Conservation (phyloP, 2,329 filamentous ascomycete genomes). For the Tolypocladium sp. region DNA sequence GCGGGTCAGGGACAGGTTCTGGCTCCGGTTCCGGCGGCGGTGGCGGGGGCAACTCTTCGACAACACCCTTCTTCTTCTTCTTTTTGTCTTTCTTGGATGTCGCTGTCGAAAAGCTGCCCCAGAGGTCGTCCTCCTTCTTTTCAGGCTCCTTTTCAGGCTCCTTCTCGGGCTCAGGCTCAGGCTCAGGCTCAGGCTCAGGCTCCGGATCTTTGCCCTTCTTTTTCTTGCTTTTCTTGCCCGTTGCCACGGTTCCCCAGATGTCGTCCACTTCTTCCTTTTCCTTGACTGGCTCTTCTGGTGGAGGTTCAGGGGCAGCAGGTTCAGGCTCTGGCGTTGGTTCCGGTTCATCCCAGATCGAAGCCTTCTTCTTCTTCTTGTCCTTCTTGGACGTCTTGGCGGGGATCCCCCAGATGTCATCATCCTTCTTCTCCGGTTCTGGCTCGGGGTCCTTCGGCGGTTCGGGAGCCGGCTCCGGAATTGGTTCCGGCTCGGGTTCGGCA, state of each 20-base stretch:
- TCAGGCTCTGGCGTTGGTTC: conserved; percentile 12
- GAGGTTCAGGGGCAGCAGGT: conserved; percentile 6
- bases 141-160: conserved; percentile 12
- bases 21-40: conserved; percentile 8
- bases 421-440: conserved; percentile 16
- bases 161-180: conserved; percentile 8
- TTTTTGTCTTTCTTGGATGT: conserved; percentile 19
- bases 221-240: conserved; percentile 12
- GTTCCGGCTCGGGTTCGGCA: conserved; percentile 9
- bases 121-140: conserved; percentile 19
- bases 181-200: neutral
- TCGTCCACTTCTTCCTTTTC: conserved; percentile 13
- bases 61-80: conserved; percentile 13
- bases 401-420: conserved; percentile 21
- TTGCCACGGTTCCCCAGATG: conserved; percentile 15
- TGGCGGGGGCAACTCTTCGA: conserved; percentile 10
- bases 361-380: conserved; percentile 18
- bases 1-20: conserved; percentile 5
- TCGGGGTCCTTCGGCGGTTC: conserved; percentile 11
- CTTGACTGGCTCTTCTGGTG: conserved; percentile 1
- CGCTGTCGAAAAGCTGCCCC: conserved; percentile 10
- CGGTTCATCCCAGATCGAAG: conserved; percentile 13
- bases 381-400: conserved; percentile 18
- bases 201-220: conserved; percentile 8
- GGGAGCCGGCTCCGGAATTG: conserved; percentile 14